Percentiles rank a stretch among this genome's conserved stretches.
Conservation (phyloP, 805 yeast species). For the Scheffersomyces stipitis region DNA sequence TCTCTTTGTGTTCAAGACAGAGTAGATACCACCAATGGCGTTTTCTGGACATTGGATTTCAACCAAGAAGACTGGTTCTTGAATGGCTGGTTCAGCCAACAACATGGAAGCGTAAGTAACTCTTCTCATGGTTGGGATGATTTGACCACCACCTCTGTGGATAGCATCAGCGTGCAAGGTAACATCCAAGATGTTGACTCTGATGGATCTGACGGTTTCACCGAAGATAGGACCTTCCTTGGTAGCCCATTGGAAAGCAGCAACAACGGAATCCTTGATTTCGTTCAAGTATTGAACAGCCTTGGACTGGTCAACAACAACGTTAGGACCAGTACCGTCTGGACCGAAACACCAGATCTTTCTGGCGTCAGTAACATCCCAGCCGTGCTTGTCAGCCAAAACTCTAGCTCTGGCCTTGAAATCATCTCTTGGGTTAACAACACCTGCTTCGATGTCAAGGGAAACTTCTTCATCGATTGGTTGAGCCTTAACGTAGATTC, state of each 20-base stretch:
- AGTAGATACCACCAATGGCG: constrained; percentile 99
- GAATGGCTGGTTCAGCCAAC: constrained; percentile 97
- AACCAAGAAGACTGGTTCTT: constrained; percentile 98
- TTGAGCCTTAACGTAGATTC: constrained; percentile 96
- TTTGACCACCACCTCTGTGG: constrained; percentile 99
- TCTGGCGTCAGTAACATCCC: constrained; percentile 99
- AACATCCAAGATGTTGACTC: constrained; percentile 98
- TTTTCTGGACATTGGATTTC: constrained; percentile 99
- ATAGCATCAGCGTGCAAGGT: constrained; percentile 99
- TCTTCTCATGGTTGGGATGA: constrained; percentile 99
- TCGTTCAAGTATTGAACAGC: constrained; percentile 98
- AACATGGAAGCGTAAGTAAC: constrained; percentile 97
- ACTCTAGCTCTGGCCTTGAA: constrained; percentile 98
- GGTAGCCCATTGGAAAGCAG: constrained; percentile 99
- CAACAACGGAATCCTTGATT: constrained; percentile 99
- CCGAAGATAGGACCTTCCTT: constrained; percentile 99
- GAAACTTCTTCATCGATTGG: constrained; percentile 94
- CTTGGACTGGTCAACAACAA: constrained; percentile 99
- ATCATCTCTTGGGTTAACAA: constrained; percentile 93
- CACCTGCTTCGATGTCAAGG: constrained; percentile 89
- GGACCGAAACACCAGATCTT: constrained; percentile 99
- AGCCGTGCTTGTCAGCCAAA: constrained; percentile 97
- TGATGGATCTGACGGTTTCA: constrained; percentile 93
- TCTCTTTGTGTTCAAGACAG: constrained; percentile 98
- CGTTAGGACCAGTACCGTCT: constrained; percentile 98